Percentiles rank a stretch among this genome's conserved stretches.
These are phyloP conservation scores for Xylaria sp. DNA, from an alignment of 2,329 filamentous ascomycete species.

Conservation along the genomic window DNA sequence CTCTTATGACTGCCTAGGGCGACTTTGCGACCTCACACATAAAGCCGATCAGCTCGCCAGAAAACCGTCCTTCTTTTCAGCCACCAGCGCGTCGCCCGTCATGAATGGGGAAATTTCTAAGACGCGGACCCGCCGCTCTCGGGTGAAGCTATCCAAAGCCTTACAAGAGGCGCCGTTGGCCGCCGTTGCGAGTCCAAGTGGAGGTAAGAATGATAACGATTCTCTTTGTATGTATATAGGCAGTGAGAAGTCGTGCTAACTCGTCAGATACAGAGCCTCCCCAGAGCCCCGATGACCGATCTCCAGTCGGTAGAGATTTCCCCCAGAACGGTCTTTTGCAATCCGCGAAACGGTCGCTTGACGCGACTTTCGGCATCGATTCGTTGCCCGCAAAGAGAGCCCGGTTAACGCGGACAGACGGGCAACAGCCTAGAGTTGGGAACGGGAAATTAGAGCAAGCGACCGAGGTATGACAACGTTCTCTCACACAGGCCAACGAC, in stretches of 20 bases:
- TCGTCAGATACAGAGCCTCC: background rate
- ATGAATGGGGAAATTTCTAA: background rate
- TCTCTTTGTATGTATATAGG: background rate
- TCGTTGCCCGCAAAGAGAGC: background rate
- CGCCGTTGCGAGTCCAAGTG: background rate
- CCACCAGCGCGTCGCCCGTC: background rate
- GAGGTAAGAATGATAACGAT: background rate
- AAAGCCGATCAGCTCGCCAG: background rate
- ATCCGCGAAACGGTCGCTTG: background rate
- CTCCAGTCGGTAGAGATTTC: background rate
- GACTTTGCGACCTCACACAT: background rate
- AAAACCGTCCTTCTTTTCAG: background rate
- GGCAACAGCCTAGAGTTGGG: background rate
- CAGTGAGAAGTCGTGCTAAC: background rate
- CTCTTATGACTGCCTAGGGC: no score
- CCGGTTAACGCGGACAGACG: background rate
- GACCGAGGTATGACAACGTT: no score
- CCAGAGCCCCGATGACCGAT: background rate
- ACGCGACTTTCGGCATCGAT: background rate
- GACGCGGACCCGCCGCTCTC: slow-evolving; percentile 2
- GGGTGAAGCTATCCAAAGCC: background rate
- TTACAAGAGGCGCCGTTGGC: background rate
- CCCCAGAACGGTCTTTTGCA: background rate
- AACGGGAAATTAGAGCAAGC: no score
- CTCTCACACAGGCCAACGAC: background rate